These are phyloP conservation scores for Singerocomus inundabilis DNA, from an alignment of 1,284 basidiomycete genomes.

Conservation along the genomic window DNA sequence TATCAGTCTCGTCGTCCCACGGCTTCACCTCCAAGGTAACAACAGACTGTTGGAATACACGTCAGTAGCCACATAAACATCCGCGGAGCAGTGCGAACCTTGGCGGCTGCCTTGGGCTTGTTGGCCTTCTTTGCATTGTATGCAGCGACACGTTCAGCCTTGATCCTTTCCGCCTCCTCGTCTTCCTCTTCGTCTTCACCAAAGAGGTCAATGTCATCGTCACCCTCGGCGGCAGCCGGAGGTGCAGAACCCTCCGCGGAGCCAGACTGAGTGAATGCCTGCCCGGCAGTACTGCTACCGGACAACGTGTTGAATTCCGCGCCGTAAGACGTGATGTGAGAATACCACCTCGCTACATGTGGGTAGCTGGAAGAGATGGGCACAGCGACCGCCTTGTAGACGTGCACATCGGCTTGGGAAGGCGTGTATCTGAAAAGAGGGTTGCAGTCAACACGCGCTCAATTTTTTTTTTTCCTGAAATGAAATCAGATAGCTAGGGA, in stretches of 20 bases:
- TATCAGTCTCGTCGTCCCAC: conserved; percentile 99
- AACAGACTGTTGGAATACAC: conserved; percentile 61
- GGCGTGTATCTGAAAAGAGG: conserved; percentile 73
- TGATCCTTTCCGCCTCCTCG: conserved; percentile 91
- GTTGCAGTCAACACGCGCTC: conserved; percentile 12
- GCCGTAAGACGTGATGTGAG: conserved; percentile 86
- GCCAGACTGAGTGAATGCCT: conserved; percentile 61
- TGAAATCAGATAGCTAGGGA: conserved; percentile 84
- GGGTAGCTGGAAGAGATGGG: conserved; percentile 72
- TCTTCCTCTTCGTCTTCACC: conserved; percentile 92
- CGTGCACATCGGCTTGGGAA: conserved; percentile 95
- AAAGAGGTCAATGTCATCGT: conserved; percentile 93
- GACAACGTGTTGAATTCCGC: conserved; percentile 78
- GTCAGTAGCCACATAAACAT: conserved; percentile 6
- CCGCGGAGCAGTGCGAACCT: conserved; percentile 51
- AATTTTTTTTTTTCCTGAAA: background rate
- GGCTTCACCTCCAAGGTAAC: conserved; percentile 98
- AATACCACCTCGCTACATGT: conserved; percentile 91
- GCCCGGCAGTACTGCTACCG: conserved; percentile 82
- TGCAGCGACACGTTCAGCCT: conserved; percentile 92
- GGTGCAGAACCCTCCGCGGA: conserved; percentile 43
- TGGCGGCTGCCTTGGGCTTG: conserved; percentile 88
- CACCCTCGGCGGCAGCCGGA: conserved; percentile 74
- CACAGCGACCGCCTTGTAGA: conserved; percentile 77
- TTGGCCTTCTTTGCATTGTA: conserved; percentile 93